Percentiles rank a stretch among this genome's conserved stretches.
Evolutionary conservation across 768 basidiomycete species (phyloP).

Genomic region (Boletus edulis): DNA sequence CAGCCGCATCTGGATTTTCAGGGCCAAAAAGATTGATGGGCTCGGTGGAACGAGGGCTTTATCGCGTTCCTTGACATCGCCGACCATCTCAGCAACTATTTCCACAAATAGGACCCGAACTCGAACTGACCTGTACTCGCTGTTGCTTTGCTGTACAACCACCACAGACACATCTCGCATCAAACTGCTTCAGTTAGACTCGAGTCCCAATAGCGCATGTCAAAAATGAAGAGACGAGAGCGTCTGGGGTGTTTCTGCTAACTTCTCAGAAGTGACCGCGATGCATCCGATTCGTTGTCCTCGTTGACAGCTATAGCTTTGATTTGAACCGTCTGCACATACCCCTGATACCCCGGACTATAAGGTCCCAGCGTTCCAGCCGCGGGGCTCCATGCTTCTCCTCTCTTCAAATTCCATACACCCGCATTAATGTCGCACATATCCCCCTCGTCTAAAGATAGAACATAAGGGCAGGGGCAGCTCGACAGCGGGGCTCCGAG

Average conservation of each 20-base stretch:
- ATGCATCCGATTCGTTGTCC: background rate
- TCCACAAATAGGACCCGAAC: background rate
- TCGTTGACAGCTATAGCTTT: background rate
- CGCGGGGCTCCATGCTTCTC: background rate
- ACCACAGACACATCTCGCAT: background rate
- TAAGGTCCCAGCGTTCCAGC: background rate
- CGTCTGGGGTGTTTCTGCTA: no score
- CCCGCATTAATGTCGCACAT: background rate
- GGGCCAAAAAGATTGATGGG: background rate
- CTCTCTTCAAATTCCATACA: background rate
- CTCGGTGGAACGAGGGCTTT: no score
- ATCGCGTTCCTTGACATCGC: background rate
- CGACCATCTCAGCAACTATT: background rate
- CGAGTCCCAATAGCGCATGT: no score
- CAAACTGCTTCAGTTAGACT: background rate
- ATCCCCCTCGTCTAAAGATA: background rate
- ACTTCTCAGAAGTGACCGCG: no score
- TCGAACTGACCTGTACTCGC: no score
- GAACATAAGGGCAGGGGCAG: background rate
- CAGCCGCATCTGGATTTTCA: background rate
- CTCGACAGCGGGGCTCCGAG: no score
- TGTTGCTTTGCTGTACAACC: no score
- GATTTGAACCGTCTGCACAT: background rate
- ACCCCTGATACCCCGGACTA: background rate
- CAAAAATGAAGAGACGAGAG: no score